A percentile compares a stretch with the other conserved stretches of the same genome.
Evolutionary conservation across 768 basidiomycete species (phyloP).

Genomic region (Macrolepiota fuliginosa): DNA sequence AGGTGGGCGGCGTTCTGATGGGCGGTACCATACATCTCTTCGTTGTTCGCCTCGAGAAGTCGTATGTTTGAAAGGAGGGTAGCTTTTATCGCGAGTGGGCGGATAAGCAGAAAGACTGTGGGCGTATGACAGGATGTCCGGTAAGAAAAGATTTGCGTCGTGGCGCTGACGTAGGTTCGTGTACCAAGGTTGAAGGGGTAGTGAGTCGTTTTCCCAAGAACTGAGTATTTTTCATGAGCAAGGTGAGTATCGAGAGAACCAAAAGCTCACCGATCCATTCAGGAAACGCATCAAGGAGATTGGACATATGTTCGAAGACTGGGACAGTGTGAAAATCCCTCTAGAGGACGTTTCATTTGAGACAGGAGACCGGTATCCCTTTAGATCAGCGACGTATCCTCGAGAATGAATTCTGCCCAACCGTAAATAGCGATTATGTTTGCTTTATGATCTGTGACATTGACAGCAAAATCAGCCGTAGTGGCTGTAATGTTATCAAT

Average conservation of each 20-base stretch:
- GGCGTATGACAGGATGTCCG: slow-evolving; percentile 36
- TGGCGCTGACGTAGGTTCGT: slow-evolving; percentile 35
- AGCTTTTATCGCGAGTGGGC: slow-evolving; percentile 31
- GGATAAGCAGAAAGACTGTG: slow-evolving; percentile 44
- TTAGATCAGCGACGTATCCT: too few relatives aligned
- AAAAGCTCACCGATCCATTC: slow-evolving; percentile 34
- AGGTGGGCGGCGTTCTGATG: slow-evolving; percentile 37
- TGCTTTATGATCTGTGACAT: slow-evolving; percentile 40
- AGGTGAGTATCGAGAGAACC: neutral
- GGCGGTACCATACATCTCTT: slow-evolving; percentile 37
- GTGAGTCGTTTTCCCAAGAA: slow-evolving; percentile 41
- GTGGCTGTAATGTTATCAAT: slow-evolving; percentile 31
- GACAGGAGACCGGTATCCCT: neutral
- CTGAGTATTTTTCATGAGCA: slow-evolving; percentile 21
- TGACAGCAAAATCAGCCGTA: slow-evolving; percentile 35
- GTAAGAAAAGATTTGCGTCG: slow-evolving; percentile 50
- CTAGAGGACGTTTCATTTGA: slow-evolving; percentile 12
- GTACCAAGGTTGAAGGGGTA: slow-evolving; percentile 17
- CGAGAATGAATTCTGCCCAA: too few relatives aligned
- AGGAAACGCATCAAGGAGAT: slow-evolving; percentile 38
- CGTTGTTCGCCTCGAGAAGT: slow-evolving; percentile 36
- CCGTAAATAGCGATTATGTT: slow-evolving; percentile 29
- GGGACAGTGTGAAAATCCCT: slow-evolving; percentile 39
- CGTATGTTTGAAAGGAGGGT: slow-evolving; percentile 50
- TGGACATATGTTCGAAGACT: slow-evolving; percentile 30